Conservation (phyloP, 1,284 basidiomycete genomes). For the Mycena sp. region DNA sequence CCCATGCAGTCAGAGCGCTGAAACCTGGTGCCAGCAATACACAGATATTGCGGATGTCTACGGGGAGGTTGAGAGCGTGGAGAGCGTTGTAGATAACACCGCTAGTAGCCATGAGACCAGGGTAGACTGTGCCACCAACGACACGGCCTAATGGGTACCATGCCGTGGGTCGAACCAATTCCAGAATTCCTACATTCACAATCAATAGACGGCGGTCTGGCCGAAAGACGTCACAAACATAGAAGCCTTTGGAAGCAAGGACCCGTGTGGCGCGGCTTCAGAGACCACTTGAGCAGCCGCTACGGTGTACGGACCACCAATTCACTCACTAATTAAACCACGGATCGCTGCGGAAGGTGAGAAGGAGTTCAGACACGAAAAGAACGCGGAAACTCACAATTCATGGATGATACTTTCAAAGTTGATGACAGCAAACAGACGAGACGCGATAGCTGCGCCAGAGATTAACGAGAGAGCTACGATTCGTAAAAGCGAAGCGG, state of each 20-base stretch:
- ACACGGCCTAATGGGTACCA: constrained; percentile 99
- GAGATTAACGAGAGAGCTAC: constrained; percentile 90
- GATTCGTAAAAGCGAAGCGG: constrained; percentile 86
- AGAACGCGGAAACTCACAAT: constrained; percentile 71
- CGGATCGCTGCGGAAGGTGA: constrained; percentile 74
- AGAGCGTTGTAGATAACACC: constrained; percentile 96
- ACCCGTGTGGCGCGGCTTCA: constrained; percentile 89
- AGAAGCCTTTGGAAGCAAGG: constrained; percentile 92
- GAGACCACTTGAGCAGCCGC: constrained; percentile 21
- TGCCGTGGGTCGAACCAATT: constrained; percentile 99
- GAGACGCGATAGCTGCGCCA: constrained; percentile 93
- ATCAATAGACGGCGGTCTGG: constrained; percentile 21
- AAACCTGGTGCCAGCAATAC: constrained; percentile 98
- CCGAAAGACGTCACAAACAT: constrained; percentile 64
- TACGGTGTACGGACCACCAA: constrained; percentile 14
- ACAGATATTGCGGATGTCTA: constrained; percentile 98
- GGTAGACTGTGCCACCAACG: constrained; percentile 98
- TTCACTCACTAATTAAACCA: constrained; percentile 95
- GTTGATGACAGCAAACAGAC: constrained; percentile 97
- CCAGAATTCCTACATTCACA: constrained; percentile 87
- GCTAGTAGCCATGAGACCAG: constrained; percentile 97
- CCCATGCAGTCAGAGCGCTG: constrained; percentile 95
- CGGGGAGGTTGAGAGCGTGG: constrained; percentile 90
- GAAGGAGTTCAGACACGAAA: neutral
- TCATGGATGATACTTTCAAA: constrained; percentile 99